Evolutionary conservation across 164 flowering plant genomes (phyloP).

Genomic region (Aristolochia fimbriata): DNA sequence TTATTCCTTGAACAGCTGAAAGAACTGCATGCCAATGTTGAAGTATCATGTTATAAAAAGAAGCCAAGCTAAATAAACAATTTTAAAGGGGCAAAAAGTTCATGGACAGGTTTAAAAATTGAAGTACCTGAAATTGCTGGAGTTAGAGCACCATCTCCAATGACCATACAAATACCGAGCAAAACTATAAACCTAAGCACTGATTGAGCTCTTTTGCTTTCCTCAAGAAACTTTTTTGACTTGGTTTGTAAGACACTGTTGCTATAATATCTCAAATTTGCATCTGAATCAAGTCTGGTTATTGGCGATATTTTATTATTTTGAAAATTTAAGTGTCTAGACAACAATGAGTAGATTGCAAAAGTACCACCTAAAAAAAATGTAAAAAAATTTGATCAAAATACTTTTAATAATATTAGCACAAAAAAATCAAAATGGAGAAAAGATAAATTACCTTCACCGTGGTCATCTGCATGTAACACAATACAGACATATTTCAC

Average conservation of each 20-base stretch:
- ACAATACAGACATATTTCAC: conserved; percentile 56
- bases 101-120: not conserved
- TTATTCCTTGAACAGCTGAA: not conserved
- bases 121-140: conserved; percentile 81
- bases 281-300: conserved; percentile 66
- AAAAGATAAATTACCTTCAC: conserved; percentile 51
- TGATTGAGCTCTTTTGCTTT: conserved; percentile 49
- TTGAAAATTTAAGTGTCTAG: conserved; percentile 59
- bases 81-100: not conserved
- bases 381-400: not conserved
- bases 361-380: conserved; percentile 67
- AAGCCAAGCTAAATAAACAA: not conserved
- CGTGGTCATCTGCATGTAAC: conserved; percentile 68
- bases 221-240: conserved; percentile 62
- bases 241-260: conserved; percentile 24
- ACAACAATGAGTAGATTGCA: conserved; percentile 87
- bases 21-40: not conserved
- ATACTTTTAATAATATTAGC: too few relatives aligned
- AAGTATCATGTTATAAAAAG: not conserved
- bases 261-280: conserved; percentile 57
- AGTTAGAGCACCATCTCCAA: conserved; percentile 82
- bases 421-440: not conserved
- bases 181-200: conserved; percentile 55
- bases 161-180: conserved; percentile 79
- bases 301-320: not conserved